Base-by-base conservation (phyloP, 352 stramenopile species). In the Phytophthora pseudosyringae region DNA sequence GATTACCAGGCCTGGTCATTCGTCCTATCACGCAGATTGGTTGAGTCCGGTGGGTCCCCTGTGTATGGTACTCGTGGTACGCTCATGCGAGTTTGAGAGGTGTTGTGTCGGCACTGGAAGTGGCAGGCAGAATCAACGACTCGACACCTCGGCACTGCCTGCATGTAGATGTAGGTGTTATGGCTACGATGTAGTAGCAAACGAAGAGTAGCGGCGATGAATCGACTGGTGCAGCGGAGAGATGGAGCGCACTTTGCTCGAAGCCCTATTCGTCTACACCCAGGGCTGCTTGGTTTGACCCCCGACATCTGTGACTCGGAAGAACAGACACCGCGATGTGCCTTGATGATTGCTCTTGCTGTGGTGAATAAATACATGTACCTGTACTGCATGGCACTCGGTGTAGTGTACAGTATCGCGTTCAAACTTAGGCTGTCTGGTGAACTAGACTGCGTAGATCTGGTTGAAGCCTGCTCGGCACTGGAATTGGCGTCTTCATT, bases 401-500 rank as follows among this genome's bases (percentile, higher is more conserved):
- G 21, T 9, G 43, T 50, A 16, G 40, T 26, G 39, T 45, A 45
- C 39, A 45, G 45, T 40, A 59, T 69, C 47, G 31, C 40, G 55
- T 69, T 64, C 44, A 69, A 54, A 38, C 60, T 55, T 59, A 69
- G 39, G 53, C 61, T 58, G 65, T 38, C 44, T 64, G 40, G 36
- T 47, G 36, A 51, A 35, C 31, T 50, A 44, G 40, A 28, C 4
- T 43, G 31, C 7, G 21, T 15, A 41, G 8, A 53, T 38, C 28
- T 52, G 26, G 45, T 46, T 56, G 47, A 21, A 43, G 45, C 49
- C 60, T 46, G 21, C 40, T 53, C 62, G 62, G 55, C 62, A 32
- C 44, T 58, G 52, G 11, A 12, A 41, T 9, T 29, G 16, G 32
- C 38, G 43, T 32, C 29, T 54, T 35, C 5, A 18, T 31, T 65